Conservation (phyloP, 495 filamentous ascomycete species). For the Polyplosphaeria fusca region DNA sequence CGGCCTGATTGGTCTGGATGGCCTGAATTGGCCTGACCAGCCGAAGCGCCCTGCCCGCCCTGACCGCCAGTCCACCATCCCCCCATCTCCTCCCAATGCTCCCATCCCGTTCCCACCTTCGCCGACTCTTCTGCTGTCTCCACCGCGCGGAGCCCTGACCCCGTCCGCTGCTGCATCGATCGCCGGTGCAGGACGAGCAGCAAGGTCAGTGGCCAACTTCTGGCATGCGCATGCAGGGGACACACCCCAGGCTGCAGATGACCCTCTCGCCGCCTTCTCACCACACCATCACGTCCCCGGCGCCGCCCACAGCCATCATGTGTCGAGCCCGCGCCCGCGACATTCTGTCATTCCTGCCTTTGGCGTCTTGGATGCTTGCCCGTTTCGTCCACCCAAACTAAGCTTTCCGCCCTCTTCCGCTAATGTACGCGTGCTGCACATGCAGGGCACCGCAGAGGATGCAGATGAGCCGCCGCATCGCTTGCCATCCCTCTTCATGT, state of each 20-base stretch:
- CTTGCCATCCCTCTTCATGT: slow-evolving; percentile 16
- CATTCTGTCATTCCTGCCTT: slow-evolving; percentile 19
- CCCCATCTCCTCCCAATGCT: not conserved
- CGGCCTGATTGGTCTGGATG: not conserved
- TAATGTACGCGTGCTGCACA: slow-evolving; percentile 24
- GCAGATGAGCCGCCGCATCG: slow-evolving; percentile 13
- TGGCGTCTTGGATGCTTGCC: slow-evolving; percentile 19
- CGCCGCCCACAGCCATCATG: slow-evolving; percentile 29
- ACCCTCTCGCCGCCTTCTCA: slow-evolving; percentile 23
- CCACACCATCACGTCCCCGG: slow-evolving; percentile 32
- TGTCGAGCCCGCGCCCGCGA: slow-evolving; percentile 27
- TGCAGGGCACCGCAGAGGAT: slow-evolving; percentile 10
- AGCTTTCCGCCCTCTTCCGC: slow-evolving; percentile 35
- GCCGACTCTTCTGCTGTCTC: not conserved
- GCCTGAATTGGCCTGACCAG: not conserved
- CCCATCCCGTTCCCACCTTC: not conserved
- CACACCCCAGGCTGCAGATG: slow-evolving; percentile 16
- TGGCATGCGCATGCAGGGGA: slow-evolving; percentile 15
- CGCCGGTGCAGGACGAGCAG: slow-evolving; percentile 12
- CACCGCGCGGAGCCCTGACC: not conserved
- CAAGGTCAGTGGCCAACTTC: slow-evolving; percentile 1
- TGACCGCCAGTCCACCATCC: not conserved
- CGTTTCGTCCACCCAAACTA: slow-evolving; percentile 25
- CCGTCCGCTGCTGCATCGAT: not conserved
- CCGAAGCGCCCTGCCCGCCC: not conserved